These are phyloP conservation scores for Penicillium sp. DNA, from an alignment of 2,329 filamentous ascomycete species.

Conservation along the genomic window DNA sequence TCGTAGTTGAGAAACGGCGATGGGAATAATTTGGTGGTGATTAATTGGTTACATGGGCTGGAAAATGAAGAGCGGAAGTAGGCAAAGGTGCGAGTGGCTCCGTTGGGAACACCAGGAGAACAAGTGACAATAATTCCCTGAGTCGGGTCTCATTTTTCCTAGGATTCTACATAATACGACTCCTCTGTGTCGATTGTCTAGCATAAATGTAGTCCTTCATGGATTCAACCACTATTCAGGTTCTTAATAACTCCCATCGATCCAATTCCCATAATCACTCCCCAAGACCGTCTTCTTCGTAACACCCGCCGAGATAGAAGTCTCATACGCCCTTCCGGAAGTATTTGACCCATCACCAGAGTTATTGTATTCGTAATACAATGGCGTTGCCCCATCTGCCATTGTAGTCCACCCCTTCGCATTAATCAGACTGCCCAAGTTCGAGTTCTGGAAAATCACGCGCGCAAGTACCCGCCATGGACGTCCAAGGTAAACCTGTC, in stretches of 20 bases:
- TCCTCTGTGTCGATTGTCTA: no score
- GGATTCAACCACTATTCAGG: no score
- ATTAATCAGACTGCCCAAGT: constrained; percentile 29
- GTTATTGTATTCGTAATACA: constrained; percentile 33
- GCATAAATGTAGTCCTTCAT: no score
- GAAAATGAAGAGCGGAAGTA: no score
- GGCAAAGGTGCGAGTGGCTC: no score
- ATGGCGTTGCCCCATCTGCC: constrained; percentile 29
- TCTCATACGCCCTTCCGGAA: constrained; percentile 20
- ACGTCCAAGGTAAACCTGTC: constrained; percentile 32
- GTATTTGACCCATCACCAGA: constrained; percentile 25
- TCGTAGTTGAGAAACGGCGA: no score
- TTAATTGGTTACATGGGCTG: no score
- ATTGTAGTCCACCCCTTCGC: constrained; percentile 34
- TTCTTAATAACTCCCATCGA: constrained; percentile 14
- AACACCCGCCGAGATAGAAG: constrained; percentile 23
- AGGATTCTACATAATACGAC: no score
- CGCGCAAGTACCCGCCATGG: constrained; percentile 35
- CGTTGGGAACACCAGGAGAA: no score
- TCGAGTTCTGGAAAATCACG: constrained; percentile 35
- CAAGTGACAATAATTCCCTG: no score
- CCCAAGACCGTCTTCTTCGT: constrained; percentile 27
- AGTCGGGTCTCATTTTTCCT: no score
- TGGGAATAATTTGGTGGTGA: no score
- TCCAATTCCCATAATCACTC: constrained; percentile 20